Percentiles rank a stretch among this genome's conserved stretches.
Conservation (phyloP, 495 filamentous ascomycete species). For the Hapsidospora chrysogenum region DNA sequence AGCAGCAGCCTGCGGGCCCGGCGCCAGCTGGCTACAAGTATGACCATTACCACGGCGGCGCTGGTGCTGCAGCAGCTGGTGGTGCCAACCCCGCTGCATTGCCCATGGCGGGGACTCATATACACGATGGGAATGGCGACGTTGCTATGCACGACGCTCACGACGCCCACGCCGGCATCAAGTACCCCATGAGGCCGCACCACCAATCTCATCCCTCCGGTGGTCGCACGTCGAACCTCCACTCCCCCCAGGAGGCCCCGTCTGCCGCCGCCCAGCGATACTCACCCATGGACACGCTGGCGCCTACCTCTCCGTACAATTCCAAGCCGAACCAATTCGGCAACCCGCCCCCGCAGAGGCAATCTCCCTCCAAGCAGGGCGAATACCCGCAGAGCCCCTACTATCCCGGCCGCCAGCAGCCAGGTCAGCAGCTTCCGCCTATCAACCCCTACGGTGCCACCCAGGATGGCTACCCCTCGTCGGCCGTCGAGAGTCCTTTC, state of each 20-base stretch:
- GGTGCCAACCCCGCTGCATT: slow-evolving; percentile 37
- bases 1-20: slow-evolving; percentile 9
- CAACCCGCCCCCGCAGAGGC: slow-evolving; percentile 22
- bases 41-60: slow-evolving; percentile 49
- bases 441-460: slow-evolving; percentile 47
- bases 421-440: slow-evolving; percentile 45
- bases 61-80: slow-evolving; percentile 19
- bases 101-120: slow-evolving; percentile 46
- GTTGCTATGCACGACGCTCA: slow-evolving; percentile 79
- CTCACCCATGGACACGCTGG: slow-evolving; percentile 78
- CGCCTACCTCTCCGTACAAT: slow-evolving; percentile 34
- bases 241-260: slow-evolving; percentile 48
- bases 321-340: slow-evolving; percentile 26
- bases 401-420: slow-evolving; percentile 25
- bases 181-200: slow-evolving; percentile 61
- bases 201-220: slow-evolving; percentile 39
- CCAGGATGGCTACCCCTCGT: slow-evolving; percentile 46
- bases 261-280: slow-evolving; percentile 79
- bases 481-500: slow-evolving; percentile 47
- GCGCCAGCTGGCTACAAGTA: slow-evolving; percentile 47
- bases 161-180: slow-evolving; percentile 56
- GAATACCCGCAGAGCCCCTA: slow-evolving; percentile 32
- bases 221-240: slow-evolving; percentile 27
- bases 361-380: slow-evolving; percentile 31
- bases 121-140: slow-evolving; percentile 63